These are phyloP conservation scores for Dactylellina haptotyla DNA, from an alignment of 2,329 filamentous ascomycete genomes.

Conservation along the genomic window DNA sequence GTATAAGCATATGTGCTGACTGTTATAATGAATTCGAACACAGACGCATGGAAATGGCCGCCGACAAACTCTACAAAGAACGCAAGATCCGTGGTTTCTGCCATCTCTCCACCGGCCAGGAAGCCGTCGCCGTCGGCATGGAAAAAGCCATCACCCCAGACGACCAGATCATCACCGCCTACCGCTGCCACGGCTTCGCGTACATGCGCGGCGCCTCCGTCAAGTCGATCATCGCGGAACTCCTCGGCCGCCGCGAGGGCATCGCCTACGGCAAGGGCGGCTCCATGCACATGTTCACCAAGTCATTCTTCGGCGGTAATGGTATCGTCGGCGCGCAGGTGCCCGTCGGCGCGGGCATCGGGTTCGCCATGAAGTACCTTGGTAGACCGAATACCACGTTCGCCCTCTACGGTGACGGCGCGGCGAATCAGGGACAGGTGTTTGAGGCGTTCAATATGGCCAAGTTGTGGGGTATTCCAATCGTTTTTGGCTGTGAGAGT, in stretches of 20 bases:
- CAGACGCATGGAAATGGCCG: conserved; percentile 99
- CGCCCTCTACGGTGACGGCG: conserved; percentile 95
- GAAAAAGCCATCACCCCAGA: conserved; percentile 91
- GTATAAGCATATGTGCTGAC: not conserved
- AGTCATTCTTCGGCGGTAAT: conserved; percentile 98
- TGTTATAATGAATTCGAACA: conserved; percentile 15
- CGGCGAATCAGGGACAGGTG: conserved; percentile 98
- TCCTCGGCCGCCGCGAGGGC: conserved; percentile 92
- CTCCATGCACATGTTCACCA: conserved; percentile 99
- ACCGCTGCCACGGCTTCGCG: conserved; percentile 98
- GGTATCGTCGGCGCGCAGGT: conserved; percentile 99
- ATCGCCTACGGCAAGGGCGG: conserved; percentile 99
- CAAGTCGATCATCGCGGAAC: conserved; percentile 93
- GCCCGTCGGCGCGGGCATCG: conserved; percentile 93
- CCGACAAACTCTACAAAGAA: conserved; percentile 99
- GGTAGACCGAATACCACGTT: conserved; percentile 85
- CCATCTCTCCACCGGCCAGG: conserved; percentile 96
- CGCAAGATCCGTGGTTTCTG: conserved; percentile 99
- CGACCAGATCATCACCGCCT: conserved; percentile 96
- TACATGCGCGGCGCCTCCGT: conserved; percentile 93
- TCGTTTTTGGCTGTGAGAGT: conserved; percentile 99
- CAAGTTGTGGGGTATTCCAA: conserved; percentile 96
- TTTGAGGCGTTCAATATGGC: conserved; percentile 99
- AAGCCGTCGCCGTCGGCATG: conserved; percentile 96
- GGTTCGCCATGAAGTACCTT: conserved; percentile 96